A percentile compares a stretch with the other conserved stretches of the same genome.
These are phyloP conservation scores for Candida vartiovaarae DNA, from an alignment of 805 yeast genomes.

Conservation along the genomic window DNA sequence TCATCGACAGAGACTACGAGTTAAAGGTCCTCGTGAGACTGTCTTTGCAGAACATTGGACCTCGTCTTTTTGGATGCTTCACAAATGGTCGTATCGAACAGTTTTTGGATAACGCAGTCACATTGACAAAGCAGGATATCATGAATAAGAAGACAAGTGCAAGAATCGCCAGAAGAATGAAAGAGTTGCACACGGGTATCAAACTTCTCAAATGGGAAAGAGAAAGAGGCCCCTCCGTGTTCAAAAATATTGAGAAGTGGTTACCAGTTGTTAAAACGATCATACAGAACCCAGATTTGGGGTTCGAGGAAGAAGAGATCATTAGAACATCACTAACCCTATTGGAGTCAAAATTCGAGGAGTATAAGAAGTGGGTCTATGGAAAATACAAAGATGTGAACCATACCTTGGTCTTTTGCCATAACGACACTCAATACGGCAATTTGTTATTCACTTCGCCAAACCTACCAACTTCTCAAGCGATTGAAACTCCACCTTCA, in stretches of 20 bases:
- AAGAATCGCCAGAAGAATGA: constrained; percentile 93
- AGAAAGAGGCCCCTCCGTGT: constrained; percentile 54
- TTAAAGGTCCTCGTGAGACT: constrained; percentile 65
- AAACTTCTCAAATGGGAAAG: constrained; percentile 53
- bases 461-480: constrained; percentile 12
- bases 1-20: constrained; percentile 83
- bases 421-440: constrained; percentile 96
- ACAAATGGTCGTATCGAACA: constrained; percentile 93
- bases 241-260: constrained; percentile 76
- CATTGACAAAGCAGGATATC: constrained; percentile 68
- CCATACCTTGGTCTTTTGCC: constrained; percentile 69
- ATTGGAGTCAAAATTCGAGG: constrained; percentile 41
- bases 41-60: constrained; percentile 77
- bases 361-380: constrained; percentile 60
- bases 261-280: constrained; percentile 37
- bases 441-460: constrained; percentile 56
- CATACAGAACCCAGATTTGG: constrained; percentile 30
- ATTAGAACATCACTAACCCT: constrained; percentile 40
- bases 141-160: constrained; percentile 69
- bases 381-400: constrained; percentile 39
- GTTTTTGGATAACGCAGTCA: constrained; percentile 73
- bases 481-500: not conserved
- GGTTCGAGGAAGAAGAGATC: constrained; percentile 29
- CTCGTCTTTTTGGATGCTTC: constrained; percentile 82
- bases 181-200: constrained; percentile 82